Percentiles rank a stretch among this genome's conserved stretches.
phyloP scores from a whole-genome alignment of 192 early-diverging fungal genomes.

The Coemansia sp. region DNA sequence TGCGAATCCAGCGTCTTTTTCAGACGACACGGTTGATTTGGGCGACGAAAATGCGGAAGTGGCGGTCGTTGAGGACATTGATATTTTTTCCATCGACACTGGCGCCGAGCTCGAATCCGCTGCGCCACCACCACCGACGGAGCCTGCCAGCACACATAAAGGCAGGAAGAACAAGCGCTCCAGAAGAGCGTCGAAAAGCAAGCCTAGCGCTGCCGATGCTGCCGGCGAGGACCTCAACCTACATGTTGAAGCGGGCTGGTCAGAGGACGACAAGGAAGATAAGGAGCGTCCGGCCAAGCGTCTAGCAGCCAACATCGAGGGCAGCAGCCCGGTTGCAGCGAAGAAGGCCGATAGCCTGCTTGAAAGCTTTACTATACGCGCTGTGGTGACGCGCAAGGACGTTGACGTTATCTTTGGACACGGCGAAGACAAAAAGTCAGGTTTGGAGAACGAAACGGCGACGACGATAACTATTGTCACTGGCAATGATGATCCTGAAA shows the following conservation, averaged over 20 bases:
- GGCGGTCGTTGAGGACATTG: neutral
- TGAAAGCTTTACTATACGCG: constrained; percentile 41
- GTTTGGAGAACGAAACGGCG: constrained; percentile 21
- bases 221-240: constrained; percentile 48
- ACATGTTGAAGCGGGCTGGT: constrained; percentile 47
- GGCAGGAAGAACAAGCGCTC: neutral
- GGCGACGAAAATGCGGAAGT: neutral
- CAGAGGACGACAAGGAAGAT: constrained; percentile 46
- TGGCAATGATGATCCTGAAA: constrained; percentile 51
- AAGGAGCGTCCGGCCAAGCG: constrained; percentile 47
- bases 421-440: constrained; percentile 7
- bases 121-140: neutral
- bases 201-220: neutral
- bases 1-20: neutral
- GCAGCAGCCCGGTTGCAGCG: constrained; percentile 12
- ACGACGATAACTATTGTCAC: constrained; percentile 29
- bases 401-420: constrained; percentile 44
- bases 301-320: constrained; percentile 10
- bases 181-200: neutral
- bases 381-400: constrained; percentile 53
- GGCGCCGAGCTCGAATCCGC: neutral
- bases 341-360: constrained; percentile 19
- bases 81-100: neutral
- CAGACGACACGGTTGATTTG: neutral
- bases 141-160: constrained; percentile 8